These are phyloP conservation scores for Coemansia sp. DNA, from an alignment of 192 early-diverging fungal species.

Conservation along the genomic window DNA sequence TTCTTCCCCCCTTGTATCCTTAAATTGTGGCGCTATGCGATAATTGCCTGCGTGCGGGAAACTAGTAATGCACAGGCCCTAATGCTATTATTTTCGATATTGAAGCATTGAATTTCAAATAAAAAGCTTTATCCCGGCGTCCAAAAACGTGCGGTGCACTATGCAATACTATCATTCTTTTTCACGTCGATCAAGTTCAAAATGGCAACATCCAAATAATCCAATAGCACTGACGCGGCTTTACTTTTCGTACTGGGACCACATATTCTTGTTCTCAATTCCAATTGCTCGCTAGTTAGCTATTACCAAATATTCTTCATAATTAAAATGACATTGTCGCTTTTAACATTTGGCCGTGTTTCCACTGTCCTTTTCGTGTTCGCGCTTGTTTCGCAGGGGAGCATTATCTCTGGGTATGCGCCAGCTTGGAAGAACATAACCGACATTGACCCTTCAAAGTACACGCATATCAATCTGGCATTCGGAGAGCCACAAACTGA, in stretches of 20 bases:
- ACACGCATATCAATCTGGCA: conserved; percentile 67
- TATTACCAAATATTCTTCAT: background rate
- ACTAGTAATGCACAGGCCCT: background rate
- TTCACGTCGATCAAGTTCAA: background rate
- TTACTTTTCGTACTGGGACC: background rate
- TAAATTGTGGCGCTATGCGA: background rate
- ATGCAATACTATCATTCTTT: background rate
- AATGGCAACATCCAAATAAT: background rate
- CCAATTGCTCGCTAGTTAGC: background rate
- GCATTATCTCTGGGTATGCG: conserved; percentile 47
- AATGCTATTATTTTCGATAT: background rate
- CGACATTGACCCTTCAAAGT: conserved; percentile 34
- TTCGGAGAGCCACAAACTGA: conserved; percentile 54
- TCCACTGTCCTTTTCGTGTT: background rate
- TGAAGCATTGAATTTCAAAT: background rate
- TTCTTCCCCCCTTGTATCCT: background rate
- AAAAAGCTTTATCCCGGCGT: background rate
- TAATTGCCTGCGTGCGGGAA: background rate
- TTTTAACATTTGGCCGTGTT: background rate
- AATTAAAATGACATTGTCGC: background rate
- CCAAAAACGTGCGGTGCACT: background rate
- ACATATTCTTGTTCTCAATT: background rate
- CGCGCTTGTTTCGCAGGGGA: conserved; percentile 1
- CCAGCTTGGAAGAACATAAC: conserved; percentile 41
- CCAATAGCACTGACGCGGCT: background rate